phyloP scores from a whole-genome alignment of 805 yeast species.

The Teunomyces panamensis region DNA sequence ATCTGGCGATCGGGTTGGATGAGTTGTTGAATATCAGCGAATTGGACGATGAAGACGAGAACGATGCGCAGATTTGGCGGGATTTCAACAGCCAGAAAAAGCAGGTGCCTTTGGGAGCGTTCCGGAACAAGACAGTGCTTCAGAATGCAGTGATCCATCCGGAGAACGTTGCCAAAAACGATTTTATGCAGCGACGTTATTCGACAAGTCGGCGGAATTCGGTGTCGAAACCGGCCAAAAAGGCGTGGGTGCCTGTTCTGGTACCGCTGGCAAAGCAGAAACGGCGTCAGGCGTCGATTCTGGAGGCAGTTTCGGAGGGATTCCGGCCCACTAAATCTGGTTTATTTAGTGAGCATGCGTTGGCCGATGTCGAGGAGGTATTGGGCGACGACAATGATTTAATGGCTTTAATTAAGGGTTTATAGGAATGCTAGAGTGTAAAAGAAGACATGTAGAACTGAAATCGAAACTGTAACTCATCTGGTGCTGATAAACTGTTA shows the following conservation, averaged over 20 bases:
- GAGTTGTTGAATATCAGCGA: slow-evolving; percentile 88
- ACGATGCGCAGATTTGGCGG: slow-evolving; percentile 48
- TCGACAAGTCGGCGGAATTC: slow-evolving; percentile 13
- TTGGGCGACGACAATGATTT: slow-evolving; percentile 51
- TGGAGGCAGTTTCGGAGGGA: slow-evolving; percentile 76
- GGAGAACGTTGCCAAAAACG: slow-evolving; percentile 22
- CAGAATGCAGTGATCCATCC: slow-evolving; percentile 24
- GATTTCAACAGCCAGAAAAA: slow-evolving; percentile 44
- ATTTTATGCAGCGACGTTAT: slow-evolving; percentile 23
- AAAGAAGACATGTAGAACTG: neutral
- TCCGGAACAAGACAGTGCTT: slow-evolving; percentile 63
- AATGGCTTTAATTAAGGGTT: slow-evolving; percentile 39
- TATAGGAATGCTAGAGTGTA: slow-evolving; percentile 5
- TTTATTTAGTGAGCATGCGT: slow-evolving; percentile 68
- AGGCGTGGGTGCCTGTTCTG: neutral
- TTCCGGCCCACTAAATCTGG: slow-evolving; percentile 73
- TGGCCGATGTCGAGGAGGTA: slow-evolving; percentile 72
- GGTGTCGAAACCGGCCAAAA: neutral
- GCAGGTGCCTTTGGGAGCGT: slow-evolving; percentile 81
- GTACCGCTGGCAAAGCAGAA: slow-evolving; percentile 25
- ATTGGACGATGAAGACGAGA: slow-evolving; percentile 67
- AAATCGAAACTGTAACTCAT: neutral
- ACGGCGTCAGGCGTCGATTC: slow-evolving; percentile 63
- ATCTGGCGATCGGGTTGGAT: slow-evolving; percentile 54
- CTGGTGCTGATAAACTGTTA: too few species aligned